phyloP scores from a whole-genome alignment of 2,329 filamentous ascomycete species.

The Neonectria sp. region DNA sequence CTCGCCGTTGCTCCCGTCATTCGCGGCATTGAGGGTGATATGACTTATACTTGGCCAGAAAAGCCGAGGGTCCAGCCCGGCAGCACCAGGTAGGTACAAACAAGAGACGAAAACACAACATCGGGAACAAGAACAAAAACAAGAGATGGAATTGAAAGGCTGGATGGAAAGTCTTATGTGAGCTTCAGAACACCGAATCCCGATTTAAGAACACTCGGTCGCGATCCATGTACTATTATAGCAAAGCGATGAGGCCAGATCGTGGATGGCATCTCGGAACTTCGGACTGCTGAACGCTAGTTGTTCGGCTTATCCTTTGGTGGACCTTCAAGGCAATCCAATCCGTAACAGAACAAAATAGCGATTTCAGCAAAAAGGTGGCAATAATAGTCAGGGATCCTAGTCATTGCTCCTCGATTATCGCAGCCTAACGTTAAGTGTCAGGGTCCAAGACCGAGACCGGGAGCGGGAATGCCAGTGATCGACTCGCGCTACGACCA shows the following conservation, averaged over 20 bases:
- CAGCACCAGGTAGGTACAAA: no score
- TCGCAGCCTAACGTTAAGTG: no score
- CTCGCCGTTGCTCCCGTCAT: background rate
- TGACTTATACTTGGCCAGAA: no score
- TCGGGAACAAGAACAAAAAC: background rate
- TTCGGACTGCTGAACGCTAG: background rate
- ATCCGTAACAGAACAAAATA: conserved; percentile 21
- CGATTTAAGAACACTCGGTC: background rate
- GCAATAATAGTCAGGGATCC: conserved; percentile 12
- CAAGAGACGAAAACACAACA: background rate
- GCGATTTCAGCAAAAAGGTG: conserved; percentile 1
- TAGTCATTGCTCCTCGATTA: conserved; percentile 2
- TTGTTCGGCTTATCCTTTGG: background rate
- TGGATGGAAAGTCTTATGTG: background rate
- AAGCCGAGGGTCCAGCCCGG: no score
- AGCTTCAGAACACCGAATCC: background rate
- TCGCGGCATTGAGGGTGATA: background rate
- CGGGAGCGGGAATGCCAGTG: background rate
- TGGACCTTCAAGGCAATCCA: conserved; percentile 9
- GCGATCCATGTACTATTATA: background rate
- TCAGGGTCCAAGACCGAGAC: conserved; percentile 10
- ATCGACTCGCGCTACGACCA: conserved; percentile 14
- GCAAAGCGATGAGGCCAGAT: background rate
- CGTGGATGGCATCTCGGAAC: background rate
- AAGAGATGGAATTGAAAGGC: background rate